Evolutionary conservation across 306 rosid genomes (phyloP).

Genomic region (Dicorynia guianensis): DNA sequence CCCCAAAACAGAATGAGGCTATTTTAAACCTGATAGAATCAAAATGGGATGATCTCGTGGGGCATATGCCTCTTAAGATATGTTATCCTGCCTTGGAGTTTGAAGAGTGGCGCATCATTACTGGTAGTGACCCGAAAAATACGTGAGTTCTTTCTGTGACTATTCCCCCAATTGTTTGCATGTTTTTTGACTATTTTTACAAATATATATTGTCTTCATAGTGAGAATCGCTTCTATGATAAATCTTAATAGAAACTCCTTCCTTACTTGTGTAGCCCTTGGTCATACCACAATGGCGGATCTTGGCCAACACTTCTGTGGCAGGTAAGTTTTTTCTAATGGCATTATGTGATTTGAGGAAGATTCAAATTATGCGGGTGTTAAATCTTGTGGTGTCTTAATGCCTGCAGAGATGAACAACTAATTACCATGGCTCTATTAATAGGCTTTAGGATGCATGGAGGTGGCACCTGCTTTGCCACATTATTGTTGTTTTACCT

Average conservation of each 20-base stretch:
- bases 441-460: background rate
- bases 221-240: constrained; percentile 25
- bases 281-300: constrained; percentile 96
- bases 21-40: constrained; percentile 78
- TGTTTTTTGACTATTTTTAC: constrained; percentile 1
- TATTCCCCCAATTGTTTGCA: background rate
- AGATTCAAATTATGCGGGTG: constrained; percentile 12
- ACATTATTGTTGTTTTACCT: background rate
- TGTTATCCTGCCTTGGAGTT: constrained; percentile 85
- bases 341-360: constrained; percentile 9
- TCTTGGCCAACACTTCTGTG: constrained; percentile 93
- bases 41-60: constrained; percentile 88
- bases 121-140: constrained; percentile 91
- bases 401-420: background rate
- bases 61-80: constrained; percentile 85
- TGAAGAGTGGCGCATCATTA: constrained; percentile 84
- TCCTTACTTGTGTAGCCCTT: constrained; percentile 68
- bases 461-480: background rate
- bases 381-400: constrained; percentile 9
- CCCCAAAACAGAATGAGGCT: constrained; percentile 73
- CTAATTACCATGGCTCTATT: background rate
- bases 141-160: constrained; percentile 70
- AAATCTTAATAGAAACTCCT: constrained; percentile 29
- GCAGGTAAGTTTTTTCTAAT: constrained; percentile 67
- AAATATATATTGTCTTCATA: constrained; percentile 7